Evolutionary conservation across 345 rosid genomes (phyloP).

Genomic region (Clausena lansium): DNA sequence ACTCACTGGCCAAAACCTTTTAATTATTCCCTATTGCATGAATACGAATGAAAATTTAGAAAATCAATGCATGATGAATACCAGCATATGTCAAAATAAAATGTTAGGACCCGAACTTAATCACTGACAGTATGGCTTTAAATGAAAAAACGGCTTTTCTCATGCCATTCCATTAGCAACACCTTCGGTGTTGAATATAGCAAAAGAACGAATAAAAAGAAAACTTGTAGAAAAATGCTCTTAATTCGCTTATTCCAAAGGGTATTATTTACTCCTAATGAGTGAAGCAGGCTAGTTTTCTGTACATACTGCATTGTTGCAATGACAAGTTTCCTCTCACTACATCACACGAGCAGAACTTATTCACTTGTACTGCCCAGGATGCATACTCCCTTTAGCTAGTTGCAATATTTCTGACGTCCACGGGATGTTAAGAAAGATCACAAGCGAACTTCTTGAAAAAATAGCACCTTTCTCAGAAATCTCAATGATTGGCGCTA

Average conservation of each 20-base stretch:
- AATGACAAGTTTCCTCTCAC: slow-evolving; percentile 4
- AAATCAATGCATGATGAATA: background rate
- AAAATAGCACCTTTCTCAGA: slow-evolving; percentile 1
- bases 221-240: background rate
- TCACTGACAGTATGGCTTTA: background rate
- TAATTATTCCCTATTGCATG: too few relatives aligned
- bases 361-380: slow-evolving; percentile 33
- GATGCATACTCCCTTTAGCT: slow-evolving; percentile 32
- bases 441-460: background rate
- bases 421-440: background rate
- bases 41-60: background rate
- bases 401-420: slow-evolving; percentile 11
- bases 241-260: slow-evolving; percentile 17
- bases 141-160: slow-evolving; percentile 19
- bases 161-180: slow-evolving; percentile 9
- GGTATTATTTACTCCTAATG: slow-evolving; percentile 28
- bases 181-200: slow-evolving; percentile 21
- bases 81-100: background rate
- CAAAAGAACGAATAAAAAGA: background rate
- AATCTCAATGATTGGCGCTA: background rate
- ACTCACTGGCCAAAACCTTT: too few relatives aligned
- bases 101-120: background rate
- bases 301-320: slow-evolving; percentile 26
- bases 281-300: slow-evolving; percentile 27
- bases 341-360: slow-evolving; percentile 43